phyloP scores from a whole-genome alignment of 83 land plant species.

The Isoetes engelmannii region DNA sequence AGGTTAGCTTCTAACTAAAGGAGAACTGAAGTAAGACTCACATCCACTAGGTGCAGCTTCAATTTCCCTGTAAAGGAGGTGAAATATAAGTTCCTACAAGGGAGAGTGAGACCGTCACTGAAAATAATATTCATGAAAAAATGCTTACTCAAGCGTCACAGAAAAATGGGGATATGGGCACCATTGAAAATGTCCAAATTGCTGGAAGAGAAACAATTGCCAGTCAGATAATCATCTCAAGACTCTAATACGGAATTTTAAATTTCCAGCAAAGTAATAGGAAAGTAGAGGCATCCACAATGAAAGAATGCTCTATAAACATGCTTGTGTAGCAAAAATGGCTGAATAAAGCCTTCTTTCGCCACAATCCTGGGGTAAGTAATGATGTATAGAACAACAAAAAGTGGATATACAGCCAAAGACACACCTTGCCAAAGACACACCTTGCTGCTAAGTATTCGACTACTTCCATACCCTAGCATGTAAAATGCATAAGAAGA shows the following conservation, averaged over 20 bases:
- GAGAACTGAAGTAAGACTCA: not conserved
- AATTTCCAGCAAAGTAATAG: no score
- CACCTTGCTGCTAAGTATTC: no score
- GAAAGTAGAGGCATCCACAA: not conserved
- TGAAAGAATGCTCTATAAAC: not conserved
- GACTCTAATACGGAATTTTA: no score
- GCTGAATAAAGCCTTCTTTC: not conserved
- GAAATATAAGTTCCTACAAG: not conserved
- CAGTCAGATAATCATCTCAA: no score
- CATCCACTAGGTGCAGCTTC: not conserved
- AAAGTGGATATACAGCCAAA: no score
- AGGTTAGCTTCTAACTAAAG: not conserved
- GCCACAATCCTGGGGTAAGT: not conserved
- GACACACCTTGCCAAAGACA: no score
- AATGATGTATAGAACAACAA: not conserved
- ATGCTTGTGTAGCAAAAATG: not conserved
- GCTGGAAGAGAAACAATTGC: not conserved
- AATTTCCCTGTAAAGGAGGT: not conserved
- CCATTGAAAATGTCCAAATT: slow-evolving; percentile 7
- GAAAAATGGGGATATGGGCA: not conserved
- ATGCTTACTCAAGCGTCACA: slow-evolving; percentile 1
- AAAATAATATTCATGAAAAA: not conserved
- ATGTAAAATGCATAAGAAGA: no score
- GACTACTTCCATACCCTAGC: no score
- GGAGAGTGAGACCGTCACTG: not conserved